Conservation (phyloP, 2,329 filamentous ascomycete genomes). For the Graphiopsis chlorocephala region DNA sequence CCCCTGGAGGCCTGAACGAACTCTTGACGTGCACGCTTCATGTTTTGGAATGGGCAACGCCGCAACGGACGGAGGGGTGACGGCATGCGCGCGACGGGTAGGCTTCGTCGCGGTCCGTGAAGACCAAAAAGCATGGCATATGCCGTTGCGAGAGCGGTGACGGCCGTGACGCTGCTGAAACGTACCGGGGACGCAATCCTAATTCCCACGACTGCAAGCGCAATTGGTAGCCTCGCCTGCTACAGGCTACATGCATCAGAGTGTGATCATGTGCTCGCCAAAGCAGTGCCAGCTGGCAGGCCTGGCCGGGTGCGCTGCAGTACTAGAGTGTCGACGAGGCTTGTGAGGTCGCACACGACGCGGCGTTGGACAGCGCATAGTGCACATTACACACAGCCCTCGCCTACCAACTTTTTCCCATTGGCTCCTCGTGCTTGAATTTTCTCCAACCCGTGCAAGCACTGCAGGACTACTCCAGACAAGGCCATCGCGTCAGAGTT, state of each 20-base stretch:
- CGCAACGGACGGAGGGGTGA: constrained; percentile 2
- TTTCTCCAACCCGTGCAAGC: not conserved
- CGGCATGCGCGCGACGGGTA: constrained; percentile 3
- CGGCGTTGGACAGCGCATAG: constrained; percentile 6
- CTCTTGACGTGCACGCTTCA: constrained; percentile 2
- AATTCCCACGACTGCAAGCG: constrained; percentile 7
- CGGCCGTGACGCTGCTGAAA: constrained; percentile 5
- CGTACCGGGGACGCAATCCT: constrained; percentile 2
- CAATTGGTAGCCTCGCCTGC: constrained; percentile 4
- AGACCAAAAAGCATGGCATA: constrained; percentile 5
- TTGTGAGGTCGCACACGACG: not conserved
- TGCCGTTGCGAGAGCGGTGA: constrained; percentile 7
- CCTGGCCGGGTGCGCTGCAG: not conserved
- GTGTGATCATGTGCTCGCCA: constrained; percentile 2
- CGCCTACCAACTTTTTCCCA: not conserved
- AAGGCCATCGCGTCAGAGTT: not conserved
- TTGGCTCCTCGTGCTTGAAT: not conserved
- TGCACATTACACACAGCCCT: not conserved
- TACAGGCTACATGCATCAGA: not conserved
- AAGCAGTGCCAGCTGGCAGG: not conserved
- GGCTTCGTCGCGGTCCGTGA: constrained; percentile 14
- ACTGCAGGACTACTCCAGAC: not conserved
- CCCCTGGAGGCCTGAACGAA: not conserved
- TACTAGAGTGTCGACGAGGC: not conserved
- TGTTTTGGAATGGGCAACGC: not conserved